These are phyloP conservation scores for Papiliotrema nemorosa DNA, from an alignment of 1,284 basidiomycete species.

Conservation along the genomic window DNA sequence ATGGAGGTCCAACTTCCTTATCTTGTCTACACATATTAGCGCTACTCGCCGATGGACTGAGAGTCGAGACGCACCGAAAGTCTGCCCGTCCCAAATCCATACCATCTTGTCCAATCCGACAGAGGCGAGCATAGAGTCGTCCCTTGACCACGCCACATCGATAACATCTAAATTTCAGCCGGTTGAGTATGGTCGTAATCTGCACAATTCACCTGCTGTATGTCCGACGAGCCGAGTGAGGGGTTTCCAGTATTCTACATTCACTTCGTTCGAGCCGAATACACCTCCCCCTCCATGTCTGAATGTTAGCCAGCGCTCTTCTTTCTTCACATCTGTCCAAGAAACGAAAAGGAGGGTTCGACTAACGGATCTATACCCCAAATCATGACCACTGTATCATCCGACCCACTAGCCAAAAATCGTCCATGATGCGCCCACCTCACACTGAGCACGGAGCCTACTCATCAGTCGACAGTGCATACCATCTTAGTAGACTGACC, in stretches of 20 bases:
- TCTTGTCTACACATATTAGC: conserved; percentile 57
- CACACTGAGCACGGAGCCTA: conserved; percentile 84
- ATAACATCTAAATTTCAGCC: conserved; percentile 67
- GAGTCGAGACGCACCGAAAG: conserved; percentile 67
- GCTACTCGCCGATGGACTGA: not conserved
- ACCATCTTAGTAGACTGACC: too few species aligned
- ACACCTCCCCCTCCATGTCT: conserved; percentile 77
- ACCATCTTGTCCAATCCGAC: conserved; percentile 90
- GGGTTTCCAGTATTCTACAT: conserved; percentile 97
- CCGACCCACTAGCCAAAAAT: conserved; percentile 93
- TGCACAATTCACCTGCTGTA: conserved; percentile 65
- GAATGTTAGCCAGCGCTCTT: conserved; percentile 1
- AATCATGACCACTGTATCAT: conserved; percentile 92
- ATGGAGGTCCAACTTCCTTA: conserved; percentile 81
- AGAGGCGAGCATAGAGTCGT: conserved; percentile 86
- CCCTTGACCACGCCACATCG: conserved; percentile 91
- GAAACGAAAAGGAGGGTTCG: too few species aligned
- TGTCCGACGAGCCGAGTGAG: conserved; percentile 87
- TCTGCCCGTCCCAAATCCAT: conserved; percentile 87
- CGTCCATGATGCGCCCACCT: conserved; percentile 92
- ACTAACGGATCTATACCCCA: conserved; percentile 95
- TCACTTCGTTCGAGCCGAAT: conserved; percentile 88
- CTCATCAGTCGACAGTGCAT: too few species aligned
- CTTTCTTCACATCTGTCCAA: not conserved
- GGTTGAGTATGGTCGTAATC: not conserved